These are phyloP conservation scores for Phytophthora lateralis DNA, from an alignment of 352 stramenopile species.

Conservation along the genomic window DNA sequence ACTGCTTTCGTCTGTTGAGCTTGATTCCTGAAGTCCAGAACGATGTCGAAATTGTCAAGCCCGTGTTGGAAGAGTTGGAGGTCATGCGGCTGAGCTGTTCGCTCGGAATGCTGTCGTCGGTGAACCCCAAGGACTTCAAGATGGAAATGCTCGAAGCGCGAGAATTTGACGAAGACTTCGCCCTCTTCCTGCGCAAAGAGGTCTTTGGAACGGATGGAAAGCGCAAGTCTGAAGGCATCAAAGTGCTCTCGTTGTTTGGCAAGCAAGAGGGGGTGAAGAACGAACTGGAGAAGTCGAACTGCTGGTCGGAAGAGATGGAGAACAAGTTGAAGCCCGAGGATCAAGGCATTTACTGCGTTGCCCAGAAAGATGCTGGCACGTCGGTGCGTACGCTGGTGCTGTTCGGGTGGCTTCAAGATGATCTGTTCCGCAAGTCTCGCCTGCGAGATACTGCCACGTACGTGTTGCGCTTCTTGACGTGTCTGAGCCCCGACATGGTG, in stretches of 20 bases:
- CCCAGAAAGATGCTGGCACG: constrained; percentile 4
- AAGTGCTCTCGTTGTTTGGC: constrained; percentile 60
- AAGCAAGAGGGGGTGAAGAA: constrained; percentile 58
- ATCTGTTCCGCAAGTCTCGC: constrained; percentile 41
- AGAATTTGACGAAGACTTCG: constrained; percentile 74
- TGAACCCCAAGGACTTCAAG: constrained; percentile 62
- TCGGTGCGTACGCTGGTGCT: constrained; percentile 37
- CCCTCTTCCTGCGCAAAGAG: constrained; percentile 57
- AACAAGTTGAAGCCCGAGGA: constrained; percentile 40
- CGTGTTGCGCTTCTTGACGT: constrained; percentile 69
- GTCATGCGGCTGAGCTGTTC: constrained; percentile 66
- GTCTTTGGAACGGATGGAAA: constrained; percentile 38
- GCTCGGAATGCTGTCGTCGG: constrained; percentile 52
- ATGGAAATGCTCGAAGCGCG: constrained; percentile 51
- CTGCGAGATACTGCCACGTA: constrained; percentile 74
- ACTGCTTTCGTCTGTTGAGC: constrained; percentile 64
- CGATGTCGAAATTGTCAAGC: constrained; percentile 71
- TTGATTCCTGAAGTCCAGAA: constrained; percentile 65
- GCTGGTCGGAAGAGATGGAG: constrained; percentile 55
- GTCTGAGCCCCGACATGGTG: constrained; percentile 51
- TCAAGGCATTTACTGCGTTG: constrained; percentile 65
- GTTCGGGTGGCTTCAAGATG: constrained; percentile 67
- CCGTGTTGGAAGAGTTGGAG: constrained; percentile 68
- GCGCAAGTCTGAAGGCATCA: constrained; percentile 17
- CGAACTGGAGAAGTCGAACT: constrained; percentile 40